Percentiles rank a stretch among this genome's conserved stretches.
phyloP scores from a whole-genome alignment of 2,329 filamentous ascomycete genomes.

The Paraconiothyrium sp. region DNA sequence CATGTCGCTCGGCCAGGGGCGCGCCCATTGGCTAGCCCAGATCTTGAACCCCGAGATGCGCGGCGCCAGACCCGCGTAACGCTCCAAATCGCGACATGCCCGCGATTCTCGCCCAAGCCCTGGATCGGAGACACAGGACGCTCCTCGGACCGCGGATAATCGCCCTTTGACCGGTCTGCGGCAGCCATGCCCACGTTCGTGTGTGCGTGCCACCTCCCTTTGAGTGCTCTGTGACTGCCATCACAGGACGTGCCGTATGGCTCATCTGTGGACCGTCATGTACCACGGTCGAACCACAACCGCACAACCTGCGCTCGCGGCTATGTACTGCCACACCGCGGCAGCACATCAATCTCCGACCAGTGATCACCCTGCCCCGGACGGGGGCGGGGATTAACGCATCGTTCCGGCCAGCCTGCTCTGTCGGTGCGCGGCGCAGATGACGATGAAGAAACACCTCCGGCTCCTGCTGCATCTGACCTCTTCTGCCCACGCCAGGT shows the following conservation, averaged over 20 bases:
- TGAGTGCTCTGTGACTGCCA: neutral
- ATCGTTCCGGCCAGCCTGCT: constrained; percentile 7
- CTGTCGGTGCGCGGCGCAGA: constrained; percentile 14
- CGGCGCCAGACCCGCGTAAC: constrained; percentile 13
- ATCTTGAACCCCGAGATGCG: constrained; percentile 11
- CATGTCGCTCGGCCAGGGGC: neutral
- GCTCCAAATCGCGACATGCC: constrained; percentile 12
- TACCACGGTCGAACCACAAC: constrained; percentile 13
- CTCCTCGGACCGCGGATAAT: constrained; percentile 7
- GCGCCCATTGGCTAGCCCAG: constrained; percentile 4
- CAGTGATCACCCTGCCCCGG: constrained; percentile 12
- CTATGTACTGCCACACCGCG: neutral
- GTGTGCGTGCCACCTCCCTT: neutral
- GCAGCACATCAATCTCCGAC: constrained; percentile 11
- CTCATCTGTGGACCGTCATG: neutral
- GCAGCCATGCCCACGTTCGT: constrained; percentile 3
- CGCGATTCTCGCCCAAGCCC: neutral
- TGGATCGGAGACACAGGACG: constrained; percentile 6
- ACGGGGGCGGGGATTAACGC: constrained; percentile 15
- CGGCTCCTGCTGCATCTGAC: constrained; percentile 14
- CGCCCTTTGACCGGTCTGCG: constrained; percentile 1
- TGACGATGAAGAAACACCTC: constrained; percentile 12
- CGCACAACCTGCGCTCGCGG: constrained; percentile 8
- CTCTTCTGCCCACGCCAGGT: constrained; percentile 10
- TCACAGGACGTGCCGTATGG: constrained; percentile 3